Base-by-base conservation (phyloP, 1,284 basidiomycete genomes). In the Heterobasidion parviporum region DNA sequence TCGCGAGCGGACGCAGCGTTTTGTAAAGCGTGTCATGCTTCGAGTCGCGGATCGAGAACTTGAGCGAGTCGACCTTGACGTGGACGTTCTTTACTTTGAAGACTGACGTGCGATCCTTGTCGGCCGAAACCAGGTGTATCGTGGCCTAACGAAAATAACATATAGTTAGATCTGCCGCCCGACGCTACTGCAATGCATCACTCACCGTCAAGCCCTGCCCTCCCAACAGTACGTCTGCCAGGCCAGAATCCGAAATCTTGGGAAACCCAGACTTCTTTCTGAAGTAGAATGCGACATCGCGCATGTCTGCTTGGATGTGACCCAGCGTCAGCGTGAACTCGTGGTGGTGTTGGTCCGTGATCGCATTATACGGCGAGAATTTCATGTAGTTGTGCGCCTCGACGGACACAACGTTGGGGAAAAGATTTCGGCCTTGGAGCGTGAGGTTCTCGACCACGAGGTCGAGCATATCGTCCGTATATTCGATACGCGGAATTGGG, bases 231-330 rank as follows among this genome's bases (percentile, higher is more conserved):
- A 98, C 87, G 68, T 98, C 96, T 18, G 94, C 94, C 35, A 96
- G 72, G 61, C 95, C 96, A n/a, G 84, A 86, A 74, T 98, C 96
- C 48, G 74, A 81, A 67, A 97, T 72, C 76, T 88, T 91, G 9
- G 87, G 83, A 64, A 92, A 80, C 5, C 90, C 90, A 0, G 74
- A 77, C 77, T 91, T 91, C 75, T 82, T 88, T 61, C 74, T 78
- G 70, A 91, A 92, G 67, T 88, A 93, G 70, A 97, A 96, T 12
- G 88, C 85, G 18, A 97, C 90, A 64, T 97, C 94, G 44, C 89
- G 82, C 79, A 97, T 87, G 66, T 96, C 94, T n/a, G 89, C 87
- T 70, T 98, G 95, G 65, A 98, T 91, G 71, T 98, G 94, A 33
- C 77, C 76, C 43, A 94, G 75, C 6, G 80, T 83, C 56, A 95